Evolutionary conservation across 2,329 filamentous ascomycete genomes (phyloP).

Genomic region (Fusarium pseudoanthophilum): DNA sequence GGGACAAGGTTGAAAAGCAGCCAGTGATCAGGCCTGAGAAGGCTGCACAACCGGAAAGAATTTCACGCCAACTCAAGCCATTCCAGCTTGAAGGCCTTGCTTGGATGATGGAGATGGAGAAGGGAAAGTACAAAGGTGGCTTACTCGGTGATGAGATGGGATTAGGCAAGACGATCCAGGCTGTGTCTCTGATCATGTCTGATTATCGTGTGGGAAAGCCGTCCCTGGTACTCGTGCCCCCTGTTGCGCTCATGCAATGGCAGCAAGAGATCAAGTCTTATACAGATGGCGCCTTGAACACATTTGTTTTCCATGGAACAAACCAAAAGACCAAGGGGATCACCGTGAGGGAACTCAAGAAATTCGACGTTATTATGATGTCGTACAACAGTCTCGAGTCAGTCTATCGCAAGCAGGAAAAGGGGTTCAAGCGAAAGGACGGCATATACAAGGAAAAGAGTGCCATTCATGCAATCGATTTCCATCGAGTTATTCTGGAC

Average conservation of each 20-base stretch:
- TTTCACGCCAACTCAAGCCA: conserved; percentile 85
- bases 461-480: conserved; percentile 84
- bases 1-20: conserved; percentile 77
- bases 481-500: conserved; percentile 92
- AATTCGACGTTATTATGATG: conserved; percentile 95
- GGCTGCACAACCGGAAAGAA: conserved; percentile 69
- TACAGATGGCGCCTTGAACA: conserved; percentile 89
- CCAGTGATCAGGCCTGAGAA: conserved; percentile 69
- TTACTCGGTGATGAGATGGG: conserved; percentile 98
- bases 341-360: conserved; percentile 77
- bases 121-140: conserved; percentile 85
- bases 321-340: conserved; percentile 85
- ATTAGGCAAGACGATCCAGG: conserved; percentile 98
- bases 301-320: conserved; percentile 89
- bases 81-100: conserved; percentile 94
- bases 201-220: conserved; percentile 88
- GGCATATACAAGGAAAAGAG: conserved; percentile 83
- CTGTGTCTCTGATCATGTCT: conserved; percentile 97
- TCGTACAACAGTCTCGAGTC: conserved; percentile 95
- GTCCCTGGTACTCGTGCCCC: conserved; percentile 88
- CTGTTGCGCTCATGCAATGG: conserved; percentile 97
- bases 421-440: conserved; percentile 85
- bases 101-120: conserved; percentile 94
- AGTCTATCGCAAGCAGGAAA: conserved; percentile 90
- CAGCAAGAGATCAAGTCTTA: conserved; percentile 81